These are phyloP conservation scores for Geranium brycei DNA, from an alignment of 345 rosid species.

Conservation along the genomic window DNA sequence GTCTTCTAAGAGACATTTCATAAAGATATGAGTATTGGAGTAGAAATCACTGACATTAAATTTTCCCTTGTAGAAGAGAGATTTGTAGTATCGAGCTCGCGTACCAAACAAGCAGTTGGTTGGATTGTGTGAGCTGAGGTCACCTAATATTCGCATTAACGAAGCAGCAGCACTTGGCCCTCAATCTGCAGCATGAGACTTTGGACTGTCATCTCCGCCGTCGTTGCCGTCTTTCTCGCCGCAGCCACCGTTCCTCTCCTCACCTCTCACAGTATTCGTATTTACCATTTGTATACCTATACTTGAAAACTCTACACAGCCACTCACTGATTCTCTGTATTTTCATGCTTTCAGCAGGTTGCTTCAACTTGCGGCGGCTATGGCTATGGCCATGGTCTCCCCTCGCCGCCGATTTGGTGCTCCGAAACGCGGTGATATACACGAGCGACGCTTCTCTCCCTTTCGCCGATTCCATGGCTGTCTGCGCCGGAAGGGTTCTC, in stretches of 20 bases:
- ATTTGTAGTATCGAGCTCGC: no score
- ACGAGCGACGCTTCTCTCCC: constrained; percentile 54
- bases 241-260: constrained; percentile 10
- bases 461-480: constrained; percentile 71
- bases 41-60: no score
- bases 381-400: constrained; percentile 17
- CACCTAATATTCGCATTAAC: no score
- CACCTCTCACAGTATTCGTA: constrained; percentile 3
- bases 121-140: no score
- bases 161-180: no score
- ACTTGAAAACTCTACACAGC: not conserved
- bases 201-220: constrained; percentile 10
- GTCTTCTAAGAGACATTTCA: no score
- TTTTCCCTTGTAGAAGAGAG: no score
- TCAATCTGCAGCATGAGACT: constrained; percentile 8
- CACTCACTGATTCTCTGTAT: not conserved
- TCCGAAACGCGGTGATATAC: constrained; percentile 64
- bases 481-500: constrained; percentile 55
- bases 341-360: constrained; percentile 21
- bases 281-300: no score
- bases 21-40: no score
- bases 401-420: constrained; percentile 43
- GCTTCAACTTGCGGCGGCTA: constrained; percentile 30
- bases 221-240: constrained; percentile 10
- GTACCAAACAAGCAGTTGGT: no score